phyloP scores from a whole-genome alignment of 2,329 filamentous ascomycete species.

The Aureobasidium sp. region DNA sequence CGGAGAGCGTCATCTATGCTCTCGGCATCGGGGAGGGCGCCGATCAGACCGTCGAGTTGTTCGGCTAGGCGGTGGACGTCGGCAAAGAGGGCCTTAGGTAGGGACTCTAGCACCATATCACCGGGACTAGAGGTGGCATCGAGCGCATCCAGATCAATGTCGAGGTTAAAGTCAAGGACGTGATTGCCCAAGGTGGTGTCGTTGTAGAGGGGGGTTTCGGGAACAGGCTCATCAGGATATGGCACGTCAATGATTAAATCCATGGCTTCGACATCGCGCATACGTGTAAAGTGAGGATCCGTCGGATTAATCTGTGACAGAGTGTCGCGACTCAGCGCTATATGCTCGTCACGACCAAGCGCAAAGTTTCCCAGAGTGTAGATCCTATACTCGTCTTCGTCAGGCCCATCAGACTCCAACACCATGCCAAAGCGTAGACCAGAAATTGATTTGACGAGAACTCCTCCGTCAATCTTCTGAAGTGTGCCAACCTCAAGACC shows the following conservation, averaged over 20 bases:
- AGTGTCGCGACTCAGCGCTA: slow-evolving; percentile 70
- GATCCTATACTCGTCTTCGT: slow-evolving; percentile 57
- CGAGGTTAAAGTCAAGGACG: slow-evolving; percentile 15
- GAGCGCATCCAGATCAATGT: slow-evolving; percentile 16
- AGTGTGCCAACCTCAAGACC: slow-evolving; percentile 39
- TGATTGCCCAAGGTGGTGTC: background rate
- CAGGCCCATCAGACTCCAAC: slow-evolving; percentile 47
- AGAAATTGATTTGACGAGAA: slow-evolving; percentile 54
- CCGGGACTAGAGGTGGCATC: slow-evolving; percentile 6
- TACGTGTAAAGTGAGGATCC: slow-evolving; percentile 76
- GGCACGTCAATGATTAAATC: slow-evolving; percentile 62
- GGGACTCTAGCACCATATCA: slow-evolving; percentile 13
- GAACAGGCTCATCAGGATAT: background rate
- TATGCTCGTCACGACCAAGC: slow-evolving; percentile 79
- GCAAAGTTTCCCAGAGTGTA: slow-evolving; percentile 74
- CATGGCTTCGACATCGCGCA: slow-evolving; percentile 64
- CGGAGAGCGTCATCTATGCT: slow-evolving; percentile 17
- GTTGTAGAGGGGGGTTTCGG: background rate
- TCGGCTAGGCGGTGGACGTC: slow-evolving; percentile 16
- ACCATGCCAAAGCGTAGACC: slow-evolving; percentile 60
- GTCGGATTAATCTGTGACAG: slow-evolving; percentile 60
- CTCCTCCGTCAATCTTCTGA: slow-evolving; percentile 52
- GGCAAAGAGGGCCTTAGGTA: slow-evolving; percentile 17
- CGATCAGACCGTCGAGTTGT: slow-evolving; percentile 17
- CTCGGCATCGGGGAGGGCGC: slow-evolving; percentile 7